A percentile compares a stretch with the other conserved stretches of the same genome.
phyloP scores from a whole-genome alignment of 2,329 filamentous ascomycete species.

The Apiospora pterosperma region DNA sequence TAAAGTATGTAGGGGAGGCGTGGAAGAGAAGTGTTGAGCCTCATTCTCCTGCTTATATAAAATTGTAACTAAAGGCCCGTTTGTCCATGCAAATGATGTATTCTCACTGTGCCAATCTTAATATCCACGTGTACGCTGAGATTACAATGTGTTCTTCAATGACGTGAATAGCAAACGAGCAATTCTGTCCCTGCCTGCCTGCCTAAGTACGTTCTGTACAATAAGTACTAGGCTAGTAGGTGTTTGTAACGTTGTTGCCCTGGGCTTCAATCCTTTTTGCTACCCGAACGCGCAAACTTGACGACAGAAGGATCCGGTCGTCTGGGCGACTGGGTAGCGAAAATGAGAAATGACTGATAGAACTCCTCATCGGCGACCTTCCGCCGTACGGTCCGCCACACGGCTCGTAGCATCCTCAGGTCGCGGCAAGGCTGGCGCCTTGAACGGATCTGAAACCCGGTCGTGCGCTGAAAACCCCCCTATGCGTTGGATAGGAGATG shows the following conservation, averaged over 20 bases:
- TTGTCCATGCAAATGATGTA: not conserved
- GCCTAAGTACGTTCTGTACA: not conserved
- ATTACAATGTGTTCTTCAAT: not conserved
- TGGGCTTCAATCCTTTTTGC: not conserved
- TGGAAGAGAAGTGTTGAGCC: not conserved
- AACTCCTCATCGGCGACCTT: not conserved
- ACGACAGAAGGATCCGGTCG: not conserved
- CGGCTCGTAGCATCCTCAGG: not conserved
- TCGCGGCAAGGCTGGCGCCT: not conserved
- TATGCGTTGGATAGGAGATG: conserved; percentile 1
- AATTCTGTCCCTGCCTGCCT: not conserved
- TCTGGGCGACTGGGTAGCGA: not conserved
- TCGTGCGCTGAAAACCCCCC: not conserved
- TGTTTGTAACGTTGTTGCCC: not conserved
- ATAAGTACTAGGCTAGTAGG: too few relatives aligned
- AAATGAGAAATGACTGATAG: not conserved
- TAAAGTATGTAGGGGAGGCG: too few relatives aligned
- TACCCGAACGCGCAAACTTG: not conserved
- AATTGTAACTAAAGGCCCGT: not conserved
- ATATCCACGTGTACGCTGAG: not conserved
- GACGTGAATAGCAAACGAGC: not conserved
- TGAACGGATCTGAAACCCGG: not conserved
- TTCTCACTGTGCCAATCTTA: not conserved
- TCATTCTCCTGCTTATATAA: not conserved
- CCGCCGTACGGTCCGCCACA: not conserved